Evolutionary conservation across 805 yeast genomes (phyloP).

Genomic region (Suhomyces tanzawaensis): DNA sequence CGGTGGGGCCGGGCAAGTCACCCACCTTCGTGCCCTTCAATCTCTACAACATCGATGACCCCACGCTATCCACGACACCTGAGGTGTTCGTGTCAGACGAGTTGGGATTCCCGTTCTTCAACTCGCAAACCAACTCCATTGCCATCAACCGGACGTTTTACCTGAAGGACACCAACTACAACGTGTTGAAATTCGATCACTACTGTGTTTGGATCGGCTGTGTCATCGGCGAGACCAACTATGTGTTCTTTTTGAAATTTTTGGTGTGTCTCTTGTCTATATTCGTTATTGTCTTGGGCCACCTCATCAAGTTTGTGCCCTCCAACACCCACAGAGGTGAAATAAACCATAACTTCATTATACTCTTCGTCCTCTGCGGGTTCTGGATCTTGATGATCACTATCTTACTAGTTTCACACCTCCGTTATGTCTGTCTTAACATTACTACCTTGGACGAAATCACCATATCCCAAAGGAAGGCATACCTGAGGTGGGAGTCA

Average conservation of each 20-base stretch:
- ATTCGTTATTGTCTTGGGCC: slow-evolving; percentile 31
- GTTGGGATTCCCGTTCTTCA: slow-evolving; percentile 76
- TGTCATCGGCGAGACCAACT: slow-evolving; percentile 68
- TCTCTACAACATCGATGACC: slow-evolving; percentile 17
- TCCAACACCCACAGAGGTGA: slow-evolving; percentile 21
- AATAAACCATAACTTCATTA: slow-evolving; percentile 49
- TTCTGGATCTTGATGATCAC: slow-evolving; percentile 46
- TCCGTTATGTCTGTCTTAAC: slow-evolving; percentile 45
- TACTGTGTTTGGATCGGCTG: slow-evolving; percentile 76
- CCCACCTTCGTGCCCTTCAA: slow-evolving; percentile 38
- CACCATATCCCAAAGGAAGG: slow-evolving; percentile 28
- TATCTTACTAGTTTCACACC: slow-evolving; percentile 42
- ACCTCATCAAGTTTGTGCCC: slow-evolving; percentile 22
- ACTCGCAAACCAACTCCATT: slow-evolving; percentile 61
- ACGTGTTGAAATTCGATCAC: slow-evolving; percentile 81
- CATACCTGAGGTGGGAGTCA: slow-evolving; percentile 25
- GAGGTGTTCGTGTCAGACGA: slow-evolving; percentile 62
- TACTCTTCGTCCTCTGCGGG: slow-evolving; percentile 43
- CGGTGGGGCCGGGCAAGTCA: slow-evolving; percentile 58
- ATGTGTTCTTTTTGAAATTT: slow-evolving; percentile 56
- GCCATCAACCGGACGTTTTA: slow-evolving; percentile 73
- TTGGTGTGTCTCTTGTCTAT: slow-evolving; percentile 34
- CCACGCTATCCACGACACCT: slow-evolving; percentile 45
- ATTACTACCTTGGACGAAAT: slow-evolving; percentile 61
- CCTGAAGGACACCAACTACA: slow-evolving; percentile 50